Percentiles rank a stretch among this genome's conserved stretches.
Evolutionary conservation across 805 yeast genomes (phyloP).

Genomic region (Cyberlindnera mycetangii): DNA sequence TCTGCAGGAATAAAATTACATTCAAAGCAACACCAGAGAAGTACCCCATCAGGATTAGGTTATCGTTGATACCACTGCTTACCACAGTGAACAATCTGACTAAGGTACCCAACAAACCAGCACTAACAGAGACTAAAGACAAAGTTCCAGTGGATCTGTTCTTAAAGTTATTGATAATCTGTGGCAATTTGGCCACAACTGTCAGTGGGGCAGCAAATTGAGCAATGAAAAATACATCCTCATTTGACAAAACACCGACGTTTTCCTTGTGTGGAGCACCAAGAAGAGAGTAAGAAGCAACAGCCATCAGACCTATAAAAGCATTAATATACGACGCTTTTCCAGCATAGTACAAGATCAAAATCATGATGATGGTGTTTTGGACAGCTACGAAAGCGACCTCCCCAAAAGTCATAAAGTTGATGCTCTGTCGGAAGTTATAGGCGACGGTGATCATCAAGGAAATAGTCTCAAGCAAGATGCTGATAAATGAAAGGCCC

Average conservation of each 20-base stretch:
- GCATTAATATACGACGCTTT: slow-evolving; percentile 17
- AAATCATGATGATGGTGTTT: slow-evolving; percentile 30
- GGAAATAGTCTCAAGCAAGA: slow-evolving; percentile 33
- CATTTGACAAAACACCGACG: slow-evolving; percentile 24
- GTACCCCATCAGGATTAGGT: slow-evolving; percentile 32
- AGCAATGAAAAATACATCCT: slow-evolving; percentile 27
- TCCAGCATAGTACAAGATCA: slow-evolving; percentile 27
- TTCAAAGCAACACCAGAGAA: slow-evolving; percentile 33
- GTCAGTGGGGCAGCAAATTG: slow-evolving; percentile 35
- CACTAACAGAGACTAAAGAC: slow-evolving; percentile 36
- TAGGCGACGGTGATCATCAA: slow-evolving; percentile 35
- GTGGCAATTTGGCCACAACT: slow-evolving; percentile 39
- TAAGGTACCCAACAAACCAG: slow-evolving; percentile 34
- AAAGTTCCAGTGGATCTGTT: slow-evolving; percentile 42
- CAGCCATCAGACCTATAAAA: slow-evolving; percentile 21
- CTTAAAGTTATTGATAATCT: slow-evolving; percentile 35
- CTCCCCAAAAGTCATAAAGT: slow-evolving; percentile 40
- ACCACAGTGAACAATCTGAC: slow-evolving; percentile 40
- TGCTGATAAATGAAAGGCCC: slow-evolving; percentile 35
- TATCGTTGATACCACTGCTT: slow-evolving; percentile 34
- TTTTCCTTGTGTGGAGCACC: slow-evolving; percentile 17
- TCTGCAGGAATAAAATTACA: slow-evolving; percentile 33
- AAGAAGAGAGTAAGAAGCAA: slow-evolving; percentile 22
- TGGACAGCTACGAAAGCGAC: slow-evolving; percentile 35
- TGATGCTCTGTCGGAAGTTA: slow-evolving; percentile 33